Conservation (phyloP, 345 rosid species). For the Populus tremula region DNA sequence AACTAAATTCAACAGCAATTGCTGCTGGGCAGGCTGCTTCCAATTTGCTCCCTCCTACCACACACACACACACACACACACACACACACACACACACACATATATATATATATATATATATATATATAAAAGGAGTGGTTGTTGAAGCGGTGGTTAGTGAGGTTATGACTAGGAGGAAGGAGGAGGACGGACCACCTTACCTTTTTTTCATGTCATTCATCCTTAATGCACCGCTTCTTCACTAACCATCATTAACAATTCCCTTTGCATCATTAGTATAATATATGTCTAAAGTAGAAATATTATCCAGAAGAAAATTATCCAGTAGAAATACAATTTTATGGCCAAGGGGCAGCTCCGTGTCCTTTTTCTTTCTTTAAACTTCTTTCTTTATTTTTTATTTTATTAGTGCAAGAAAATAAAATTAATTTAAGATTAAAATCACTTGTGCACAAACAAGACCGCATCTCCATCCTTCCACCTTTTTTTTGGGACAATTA, state of each 20-base stretch:
- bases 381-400: background rate
- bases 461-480: no score
- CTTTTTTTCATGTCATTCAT: background rate
- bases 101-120: no score
- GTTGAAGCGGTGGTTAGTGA: conserved; percentile 1
- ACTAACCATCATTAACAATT: background rate
- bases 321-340: background rate
- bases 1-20: background rate
- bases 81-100: no score
- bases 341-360: conserved; percentile 18
- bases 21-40: no score
- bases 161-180: background rate
- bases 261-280: background rate
- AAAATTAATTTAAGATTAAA: no score
- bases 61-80: no score
- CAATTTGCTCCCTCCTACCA: no score
- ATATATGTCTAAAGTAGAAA: no score
- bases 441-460: no score
- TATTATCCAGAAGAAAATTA: background rate
- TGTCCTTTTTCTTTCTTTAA: background rate
- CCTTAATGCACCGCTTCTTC: background rate
- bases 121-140: background rate
- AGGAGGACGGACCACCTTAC: no score
- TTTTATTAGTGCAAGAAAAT: background rate
- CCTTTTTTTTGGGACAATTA: no score